Percentiles rank a stretch among this genome's conserved stretches.
Conservation (phyloP, 345 rosid genomes). For the Passiflora organensis region DNA sequence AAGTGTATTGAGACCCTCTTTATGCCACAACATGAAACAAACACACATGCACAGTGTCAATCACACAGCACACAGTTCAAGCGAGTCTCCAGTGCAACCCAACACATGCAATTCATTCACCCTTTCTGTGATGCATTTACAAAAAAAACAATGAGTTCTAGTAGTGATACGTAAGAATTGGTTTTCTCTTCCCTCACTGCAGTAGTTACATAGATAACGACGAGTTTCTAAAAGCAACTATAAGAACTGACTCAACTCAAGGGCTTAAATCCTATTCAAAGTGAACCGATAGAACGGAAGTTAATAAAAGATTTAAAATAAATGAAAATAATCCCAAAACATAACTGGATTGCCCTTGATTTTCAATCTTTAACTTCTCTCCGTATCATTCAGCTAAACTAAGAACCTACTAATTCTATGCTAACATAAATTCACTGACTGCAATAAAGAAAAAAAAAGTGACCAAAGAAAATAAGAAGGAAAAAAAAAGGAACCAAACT, state of each 20-base stretch:
- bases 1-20: constrained; percentile 76
- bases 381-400: no score
- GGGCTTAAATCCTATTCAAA: no score
- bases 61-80: constrained; percentile 49
- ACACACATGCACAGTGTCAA: constrained; percentile 57
- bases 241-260: no score
- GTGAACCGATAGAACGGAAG: no score
- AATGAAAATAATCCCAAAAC: no score
- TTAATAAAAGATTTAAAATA: no score
- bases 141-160: not conserved
- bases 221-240: no score
- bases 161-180: not conserved
- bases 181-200: no score
- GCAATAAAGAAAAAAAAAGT: not conserved
- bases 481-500: not conserved
- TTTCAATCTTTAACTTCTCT: no score
- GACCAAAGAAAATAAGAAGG: not conserved
- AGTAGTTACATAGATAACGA: no score
- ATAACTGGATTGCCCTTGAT: no score
- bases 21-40: constrained; percentile 61
- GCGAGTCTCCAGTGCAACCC: constrained; percentile 16
- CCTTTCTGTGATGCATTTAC: not conserved
- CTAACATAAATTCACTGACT: not conserved
- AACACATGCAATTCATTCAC: constrained; percentile 16
- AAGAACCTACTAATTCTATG: no score